Evolutionary conservation across 352 stramenopile species (phyloP).

Genomic region (Pythium plurisporium): DNA sequence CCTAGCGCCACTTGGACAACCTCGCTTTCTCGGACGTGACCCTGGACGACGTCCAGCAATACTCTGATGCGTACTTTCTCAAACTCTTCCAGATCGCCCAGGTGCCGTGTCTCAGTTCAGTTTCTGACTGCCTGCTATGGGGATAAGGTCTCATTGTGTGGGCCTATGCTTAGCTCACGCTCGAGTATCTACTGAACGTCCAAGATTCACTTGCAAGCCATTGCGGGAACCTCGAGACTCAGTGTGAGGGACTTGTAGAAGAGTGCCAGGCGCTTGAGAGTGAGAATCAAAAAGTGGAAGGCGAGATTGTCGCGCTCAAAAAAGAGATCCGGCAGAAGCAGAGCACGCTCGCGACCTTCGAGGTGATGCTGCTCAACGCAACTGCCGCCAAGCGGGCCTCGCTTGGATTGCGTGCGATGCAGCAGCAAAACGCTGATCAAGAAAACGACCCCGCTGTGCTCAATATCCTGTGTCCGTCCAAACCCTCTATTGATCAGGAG

Average conservation of each 20-base stretch:
- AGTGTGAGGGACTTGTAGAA: slow-evolving; percentile 54
- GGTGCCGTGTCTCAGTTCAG: slow-evolving; percentile 30
- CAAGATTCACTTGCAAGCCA: slow-evolving; percentile 77
- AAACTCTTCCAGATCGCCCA: slow-evolving; percentile 85
- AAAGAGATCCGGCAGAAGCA: slow-evolving; percentile 80
- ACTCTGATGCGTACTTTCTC: slow-evolving; percentile 82
- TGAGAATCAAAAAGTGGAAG: slow-evolving; percentile 59
- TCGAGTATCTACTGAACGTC: slow-evolving; percentile 81
- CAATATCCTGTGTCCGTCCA: neutral
- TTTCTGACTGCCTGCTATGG: too few species aligned
- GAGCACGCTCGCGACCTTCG: slow-evolving; percentile 73
- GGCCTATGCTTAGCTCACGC: slow-evolving; percentile 45
- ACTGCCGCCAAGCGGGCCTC: slow-evolving; percentile 25
- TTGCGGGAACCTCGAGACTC: slow-evolving; percentile 55
- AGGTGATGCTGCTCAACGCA: slow-evolving; percentile 72
- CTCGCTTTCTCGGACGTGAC: slow-evolving; percentile 78
- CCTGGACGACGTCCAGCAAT: slow-evolving; percentile 77
- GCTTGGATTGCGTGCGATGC: neutral
- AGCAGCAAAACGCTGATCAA: slow-evolving; percentile 4
- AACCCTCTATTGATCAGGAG: slow-evolving; percentile 14
- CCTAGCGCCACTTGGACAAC: slow-evolving; percentile 65
- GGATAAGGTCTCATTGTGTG: neutral
- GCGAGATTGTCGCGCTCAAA: slow-evolving; percentile 59
- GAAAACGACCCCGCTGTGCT: slow-evolving; percentile 18
- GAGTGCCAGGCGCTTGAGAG: slow-evolving; percentile 60